Evolutionary conservation across 768 basidiomycete species (phyloP).

Genomic region (Rhodotorula kratochvilovae): DNA sequence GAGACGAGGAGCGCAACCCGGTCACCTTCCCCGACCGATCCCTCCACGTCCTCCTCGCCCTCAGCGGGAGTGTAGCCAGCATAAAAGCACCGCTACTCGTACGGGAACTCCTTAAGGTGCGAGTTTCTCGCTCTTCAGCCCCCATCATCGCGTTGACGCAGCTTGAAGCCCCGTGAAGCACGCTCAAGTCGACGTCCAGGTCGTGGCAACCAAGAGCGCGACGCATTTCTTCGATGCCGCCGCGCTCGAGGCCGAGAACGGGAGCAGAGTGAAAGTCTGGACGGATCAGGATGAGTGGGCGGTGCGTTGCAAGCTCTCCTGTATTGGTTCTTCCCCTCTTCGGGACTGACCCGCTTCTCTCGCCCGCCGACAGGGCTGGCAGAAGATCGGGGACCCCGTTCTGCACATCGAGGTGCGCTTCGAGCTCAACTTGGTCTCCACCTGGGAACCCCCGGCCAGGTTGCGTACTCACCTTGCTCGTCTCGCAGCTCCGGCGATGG

Average conservation of each 20-base stretch:
- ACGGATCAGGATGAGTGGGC: constrained; percentile 88
- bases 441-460: not conserved
- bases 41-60: constrained; percentile 69
- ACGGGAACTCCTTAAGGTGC: constrained; percentile 62
- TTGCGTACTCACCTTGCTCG: not conserved
- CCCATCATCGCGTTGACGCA: not conserved
- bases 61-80: constrained; percentile 92
- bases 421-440: not conserved
- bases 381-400: constrained; percentile 80
- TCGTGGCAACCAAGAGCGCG: constrained; percentile 73
- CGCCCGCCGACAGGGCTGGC: constrained; percentile 56
- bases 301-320: constrained; percentile 53
- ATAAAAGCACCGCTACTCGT: constrained; percentile 90
- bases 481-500: constrained; percentile 59
- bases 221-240: constrained; percentile 67
- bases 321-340: too few relatives aligned
- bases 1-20: constrained; percentile 34
- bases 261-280: constrained; percentile 66
- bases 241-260: constrained; percentile 51
- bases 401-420: constrained; percentile 84
- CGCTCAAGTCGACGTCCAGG: constrained; percentile 67
- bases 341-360: not conserved
- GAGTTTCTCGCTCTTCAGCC: constrained; percentile 42
- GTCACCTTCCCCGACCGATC: constrained; percentile 36
- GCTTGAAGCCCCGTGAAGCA: constrained; percentile 53